Conservation (phyloP, 306 rosid genomes). For the Cicer cuneatum region DNA sequence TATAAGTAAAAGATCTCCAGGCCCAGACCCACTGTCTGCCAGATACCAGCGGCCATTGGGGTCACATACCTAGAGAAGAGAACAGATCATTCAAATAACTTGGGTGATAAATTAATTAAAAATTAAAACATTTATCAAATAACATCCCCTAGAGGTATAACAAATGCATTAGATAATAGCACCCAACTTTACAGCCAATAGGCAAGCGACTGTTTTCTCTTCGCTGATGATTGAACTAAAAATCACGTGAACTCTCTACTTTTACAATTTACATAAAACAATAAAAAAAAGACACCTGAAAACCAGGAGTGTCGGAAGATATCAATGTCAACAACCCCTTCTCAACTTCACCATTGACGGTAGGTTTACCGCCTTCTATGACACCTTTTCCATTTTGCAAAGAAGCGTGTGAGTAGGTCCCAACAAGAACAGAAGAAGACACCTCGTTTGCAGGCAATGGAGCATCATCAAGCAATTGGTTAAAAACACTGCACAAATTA, state of each 20-base stretch:
- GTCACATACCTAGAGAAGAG: conserved; percentile 78
- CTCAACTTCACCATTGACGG: conserved; percentile 78
- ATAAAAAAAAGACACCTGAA: conserved; percentile 71
- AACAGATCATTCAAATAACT: conserved; percentile 32
- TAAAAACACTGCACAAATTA: conserved; percentile 75
- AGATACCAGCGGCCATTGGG: conserved; percentile 94
- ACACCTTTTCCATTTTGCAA: conserved; percentile 77
- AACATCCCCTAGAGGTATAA: conserved; percentile 22
- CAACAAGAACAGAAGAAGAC: conserved; percentile 92
- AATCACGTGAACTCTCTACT: conserved; percentile 27
- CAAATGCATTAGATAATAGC: background rate
- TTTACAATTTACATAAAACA: conserved; percentile 42
- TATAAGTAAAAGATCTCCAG: conserved; percentile 90
- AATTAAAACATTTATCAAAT: conserved; percentile 27
- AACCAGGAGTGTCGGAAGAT: conserved; percentile 86
- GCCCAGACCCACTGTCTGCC: conserved; percentile 77
- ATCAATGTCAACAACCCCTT: conserved; percentile 91
- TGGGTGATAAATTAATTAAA: background rate
- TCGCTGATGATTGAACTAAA: conserved; percentile 4
- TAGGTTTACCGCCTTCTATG: conserved; percentile 82
- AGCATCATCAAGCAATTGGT: conserved; percentile 90
- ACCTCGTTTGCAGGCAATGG: conserved; percentile 88
- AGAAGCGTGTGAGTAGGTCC: conserved; percentile 62
- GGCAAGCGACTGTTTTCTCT: conserved; percentile 7
- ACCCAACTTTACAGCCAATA: background rate